Evolutionary conservation across 2,329 filamentous ascomycete genomes (phyloP).

Genomic region (Lomentospora prolificans): DNA sequence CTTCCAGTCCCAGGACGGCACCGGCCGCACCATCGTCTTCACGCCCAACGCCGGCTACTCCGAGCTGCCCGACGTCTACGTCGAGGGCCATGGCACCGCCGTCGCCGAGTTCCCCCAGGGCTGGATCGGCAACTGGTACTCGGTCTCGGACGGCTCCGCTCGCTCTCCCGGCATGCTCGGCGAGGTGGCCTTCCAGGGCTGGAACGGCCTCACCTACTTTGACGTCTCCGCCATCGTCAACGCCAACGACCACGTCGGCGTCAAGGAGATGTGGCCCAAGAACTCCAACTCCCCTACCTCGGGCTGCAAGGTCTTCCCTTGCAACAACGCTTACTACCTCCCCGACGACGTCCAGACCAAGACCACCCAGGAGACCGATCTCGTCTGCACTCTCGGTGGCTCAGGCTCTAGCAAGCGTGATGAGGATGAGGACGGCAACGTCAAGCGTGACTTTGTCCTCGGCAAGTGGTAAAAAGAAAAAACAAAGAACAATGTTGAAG

Average conservation of each 20-base stretch:
- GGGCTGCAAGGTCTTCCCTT: slow-evolving; percentile 43
- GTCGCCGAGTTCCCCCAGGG: slow-evolving; percentile 31
- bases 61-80: slow-evolving; percentile 26
- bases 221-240: slow-evolving; percentile 50
- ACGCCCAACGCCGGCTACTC: slow-evolving; percentile 30
- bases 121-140: slow-evolving; percentile 43
- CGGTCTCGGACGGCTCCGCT: slow-evolving; percentile 32
- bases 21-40: slow-evolving; percentile 39
- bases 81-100: slow-evolving; percentile 27
- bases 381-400: slow-evolving; percentile 40
- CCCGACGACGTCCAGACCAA: slow-evolving; percentile 47
- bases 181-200: slow-evolving; percentile 40
- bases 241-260: slow-evolving; percentile 35
- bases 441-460: slow-evolving; percentile 23
- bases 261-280: slow-evolving; percentile 45
- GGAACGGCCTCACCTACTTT: slow-evolving; percentile 40
- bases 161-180: slow-evolving; percentile 41
- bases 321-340: slow-evolving; percentile 42
- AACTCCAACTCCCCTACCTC: slow-evolving; percentile 28
- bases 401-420: slow-evolving; percentile 1
- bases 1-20: slow-evolving; percentile 48
- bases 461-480: slow-evolving; percentile 19
- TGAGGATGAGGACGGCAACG: slow-evolving; percentile 12
- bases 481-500: neutral
- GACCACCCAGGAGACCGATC: slow-evolving; percentile 33